These are phyloP conservation scores for Neodidymelliopsis sp. DNA, from an alignment of 2,329 filamentous ascomycete species.

Conservation along the genomic window DNA sequence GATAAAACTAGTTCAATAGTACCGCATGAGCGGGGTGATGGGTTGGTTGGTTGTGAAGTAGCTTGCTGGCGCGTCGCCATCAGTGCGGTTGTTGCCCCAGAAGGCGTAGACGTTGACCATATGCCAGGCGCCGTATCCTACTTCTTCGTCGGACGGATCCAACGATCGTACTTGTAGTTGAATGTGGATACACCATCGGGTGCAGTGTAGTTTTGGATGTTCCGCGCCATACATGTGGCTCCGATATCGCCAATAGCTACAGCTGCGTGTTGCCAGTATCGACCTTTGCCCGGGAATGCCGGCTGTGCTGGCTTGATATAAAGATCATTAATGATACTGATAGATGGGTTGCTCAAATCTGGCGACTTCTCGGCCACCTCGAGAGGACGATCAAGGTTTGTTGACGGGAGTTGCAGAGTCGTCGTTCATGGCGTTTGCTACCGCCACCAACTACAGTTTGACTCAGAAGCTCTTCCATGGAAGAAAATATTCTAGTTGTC, in stretches of 20 bases:
- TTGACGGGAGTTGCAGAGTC: too few relatives aligned
- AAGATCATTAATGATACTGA: constrained; percentile 60
- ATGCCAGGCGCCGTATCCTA: constrained; percentile 71
- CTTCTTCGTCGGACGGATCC: constrained; percentile 61
- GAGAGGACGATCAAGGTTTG: too few relatives aligned
- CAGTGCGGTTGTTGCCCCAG: constrained; percentile 68
- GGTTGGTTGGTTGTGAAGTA: constrained; percentile 65
- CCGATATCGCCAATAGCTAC: constrained; percentile 70
- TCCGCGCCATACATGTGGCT: constrained; percentile 70
- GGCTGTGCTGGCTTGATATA: constrained; percentile 60
- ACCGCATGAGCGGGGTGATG: constrained; percentile 69
- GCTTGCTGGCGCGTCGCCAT: constrained; percentile 59
- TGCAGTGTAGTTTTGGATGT: constrained; percentile 56
- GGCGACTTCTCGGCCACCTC: constrained; percentile 67
- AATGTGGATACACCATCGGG: constrained; percentile 58
- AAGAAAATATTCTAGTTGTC: too few relatives aligned
- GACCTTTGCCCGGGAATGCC: constrained; percentile 57
- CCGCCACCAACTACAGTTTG: too few relatives aligned
- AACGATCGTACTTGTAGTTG: constrained; percentile 77
- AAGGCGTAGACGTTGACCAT: constrained; percentile 72
- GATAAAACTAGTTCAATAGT: constrained; percentile 80
- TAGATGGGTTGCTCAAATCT: constrained; percentile 58
- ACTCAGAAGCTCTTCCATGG: too few relatives aligned
- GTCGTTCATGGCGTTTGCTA: too few relatives aligned
- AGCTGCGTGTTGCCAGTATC: constrained; percentile 66